These are phyloP conservation scores for Curvularia sp. DNA, from an alignment of 2,329 filamentous ascomycete genomes.

Conservation along the genomic window DNA sequence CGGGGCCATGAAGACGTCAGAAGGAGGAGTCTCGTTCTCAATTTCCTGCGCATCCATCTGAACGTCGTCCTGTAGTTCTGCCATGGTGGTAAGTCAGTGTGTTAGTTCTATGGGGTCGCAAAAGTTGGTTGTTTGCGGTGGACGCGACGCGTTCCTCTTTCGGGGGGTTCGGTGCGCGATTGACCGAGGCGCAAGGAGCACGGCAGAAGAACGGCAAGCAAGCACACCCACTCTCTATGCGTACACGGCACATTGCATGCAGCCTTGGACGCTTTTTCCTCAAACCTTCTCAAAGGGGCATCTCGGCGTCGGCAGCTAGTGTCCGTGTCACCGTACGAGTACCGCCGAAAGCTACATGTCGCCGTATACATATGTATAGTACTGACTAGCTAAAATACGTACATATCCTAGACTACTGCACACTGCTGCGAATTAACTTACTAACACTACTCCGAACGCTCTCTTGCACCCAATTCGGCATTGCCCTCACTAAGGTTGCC, in stretches of 20 bases:
- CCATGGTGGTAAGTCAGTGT: conserved; percentile 26
- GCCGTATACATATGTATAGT: neutral
- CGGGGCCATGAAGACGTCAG: conserved; percentile 57
- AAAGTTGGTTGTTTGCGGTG: conserved; percentile 12
- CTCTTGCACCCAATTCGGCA: conserved; percentile 60
- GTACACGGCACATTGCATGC: conserved; percentile 35
- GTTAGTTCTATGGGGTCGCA: conserved; percentile 7
- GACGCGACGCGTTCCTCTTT: conserved; percentile 29
- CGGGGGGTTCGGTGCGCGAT: conserved; percentile 11
- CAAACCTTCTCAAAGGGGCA: conserved; percentile 25
- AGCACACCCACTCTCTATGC: conserved; percentile 19
- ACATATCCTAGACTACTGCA: conserved; percentile 4
- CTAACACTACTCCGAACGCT: conserved; percentile 29
- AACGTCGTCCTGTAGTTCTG: conserved; percentile 38
- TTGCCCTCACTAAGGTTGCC: conserved; percentile 50
- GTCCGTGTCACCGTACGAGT: conserved; percentile 12
- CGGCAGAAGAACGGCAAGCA: conserved; percentile 10
- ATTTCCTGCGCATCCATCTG: conserved; percentile 48
- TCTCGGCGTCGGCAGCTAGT: conserved; percentile 3
- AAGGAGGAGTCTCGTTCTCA: conserved; percentile 46
- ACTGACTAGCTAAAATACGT: neutral
- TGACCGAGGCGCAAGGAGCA: conserved; percentile 13
- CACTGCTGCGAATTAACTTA: conserved; percentile 25
- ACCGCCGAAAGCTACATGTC: conserved; percentile 8
- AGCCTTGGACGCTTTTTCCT: conserved; percentile 22